Percentiles rank a stretch among this genome's conserved stretches.
phyloP scores from a whole-genome alignment of 345 rosid genomes.

The Xanthoceras sorbifolium region DNA sequence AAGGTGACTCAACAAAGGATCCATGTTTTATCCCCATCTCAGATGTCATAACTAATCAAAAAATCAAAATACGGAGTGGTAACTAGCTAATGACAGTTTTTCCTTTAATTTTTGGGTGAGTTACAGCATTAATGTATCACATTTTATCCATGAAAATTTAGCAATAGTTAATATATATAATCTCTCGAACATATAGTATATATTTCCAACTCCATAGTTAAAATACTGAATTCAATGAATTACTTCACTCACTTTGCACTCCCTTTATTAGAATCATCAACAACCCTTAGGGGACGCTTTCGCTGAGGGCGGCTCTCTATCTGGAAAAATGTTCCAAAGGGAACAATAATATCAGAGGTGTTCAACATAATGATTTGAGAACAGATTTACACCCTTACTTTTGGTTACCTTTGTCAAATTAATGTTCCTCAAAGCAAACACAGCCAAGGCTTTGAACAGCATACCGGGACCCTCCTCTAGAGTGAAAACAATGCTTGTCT shows the following conservation, averaged over 20 bases:
- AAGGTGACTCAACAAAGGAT: neutral
- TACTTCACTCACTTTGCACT: constrained; percentile 60
- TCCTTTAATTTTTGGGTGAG: neutral
- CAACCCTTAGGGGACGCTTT: constrained; percentile 70
- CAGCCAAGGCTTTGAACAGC: constrained; percentile 89
- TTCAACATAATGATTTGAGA: neutral
- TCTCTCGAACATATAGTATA: neutral
- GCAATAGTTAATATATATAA: no score
- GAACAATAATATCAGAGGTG: neutral
- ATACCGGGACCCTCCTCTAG: constrained; percentile 95
- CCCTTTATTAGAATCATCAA: constrained; percentile 81
- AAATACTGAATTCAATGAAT: neutral
- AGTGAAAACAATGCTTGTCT: constrained; percentile 96
- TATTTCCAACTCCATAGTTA: neutral
- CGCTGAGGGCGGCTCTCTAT: constrained; percentile 91
- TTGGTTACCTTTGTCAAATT: constrained; percentile 70
- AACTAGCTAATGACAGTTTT: neutral
- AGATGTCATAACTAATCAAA: neutral
- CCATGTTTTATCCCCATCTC: neutral
- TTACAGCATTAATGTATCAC: neutral
- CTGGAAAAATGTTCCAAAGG: constrained; percentile 43
- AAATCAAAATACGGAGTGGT: neutral
- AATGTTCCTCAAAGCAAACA: constrained; percentile 82
- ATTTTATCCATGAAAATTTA: constrained; percentile 8
- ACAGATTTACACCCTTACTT: neutral